These are phyloP conservation scores for Penicillium tannophilum DNA, from an alignment of 495 filamentous ascomycete genomes.

Conservation along the genomic window DNA sequence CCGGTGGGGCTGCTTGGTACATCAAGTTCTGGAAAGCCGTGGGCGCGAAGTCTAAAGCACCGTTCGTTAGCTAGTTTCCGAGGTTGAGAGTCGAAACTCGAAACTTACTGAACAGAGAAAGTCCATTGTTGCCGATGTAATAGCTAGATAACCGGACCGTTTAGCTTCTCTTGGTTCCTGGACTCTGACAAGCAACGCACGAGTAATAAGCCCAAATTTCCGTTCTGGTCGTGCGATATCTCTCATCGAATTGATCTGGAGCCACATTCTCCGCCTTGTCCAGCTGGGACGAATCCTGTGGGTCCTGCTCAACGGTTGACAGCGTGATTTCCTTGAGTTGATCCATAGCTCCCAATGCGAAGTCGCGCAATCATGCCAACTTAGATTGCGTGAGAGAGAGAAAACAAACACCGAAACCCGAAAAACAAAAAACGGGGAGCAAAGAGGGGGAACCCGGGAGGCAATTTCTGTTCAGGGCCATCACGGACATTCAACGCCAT, in stretches of 20 bases:
- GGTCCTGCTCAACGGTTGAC: constrained; percentile 25
- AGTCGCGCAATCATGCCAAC: background rate
- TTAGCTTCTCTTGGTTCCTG: constrained; percentile 21
- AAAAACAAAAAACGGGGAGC: constrained; percentile 2
- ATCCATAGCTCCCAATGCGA: constrained; percentile 16
- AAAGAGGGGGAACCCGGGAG: background rate
- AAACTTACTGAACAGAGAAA: constrained; percentile 60
- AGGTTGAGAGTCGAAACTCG: background rate
- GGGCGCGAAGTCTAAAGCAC: constrained; percentile 58
- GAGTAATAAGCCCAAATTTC: constrained; percentile 70
- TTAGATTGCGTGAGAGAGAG: background rate
- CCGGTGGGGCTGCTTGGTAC: constrained; percentile 55
- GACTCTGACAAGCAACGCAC: constrained; percentile 31
- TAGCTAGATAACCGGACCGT: constrained; percentile 40
- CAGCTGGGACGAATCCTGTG: constrained; percentile 3
- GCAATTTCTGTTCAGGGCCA: background rate
- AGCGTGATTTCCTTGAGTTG: constrained; percentile 18
- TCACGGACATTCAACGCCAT: constrained; percentile 2
- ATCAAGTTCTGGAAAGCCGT: constrained; percentile 67
- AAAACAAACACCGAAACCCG: background rate
- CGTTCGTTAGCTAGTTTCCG: background rate
- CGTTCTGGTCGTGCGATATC: constrained; percentile 48
- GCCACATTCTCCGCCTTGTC: constrained; percentile 21
- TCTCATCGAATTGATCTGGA: constrained; percentile 33
- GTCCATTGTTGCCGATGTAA: constrained; percentile 68